Evolutionary conservation across 495 filamentous ascomycete species (phyloP).

Genomic region (Trypethelium eluteriae): DNA sequence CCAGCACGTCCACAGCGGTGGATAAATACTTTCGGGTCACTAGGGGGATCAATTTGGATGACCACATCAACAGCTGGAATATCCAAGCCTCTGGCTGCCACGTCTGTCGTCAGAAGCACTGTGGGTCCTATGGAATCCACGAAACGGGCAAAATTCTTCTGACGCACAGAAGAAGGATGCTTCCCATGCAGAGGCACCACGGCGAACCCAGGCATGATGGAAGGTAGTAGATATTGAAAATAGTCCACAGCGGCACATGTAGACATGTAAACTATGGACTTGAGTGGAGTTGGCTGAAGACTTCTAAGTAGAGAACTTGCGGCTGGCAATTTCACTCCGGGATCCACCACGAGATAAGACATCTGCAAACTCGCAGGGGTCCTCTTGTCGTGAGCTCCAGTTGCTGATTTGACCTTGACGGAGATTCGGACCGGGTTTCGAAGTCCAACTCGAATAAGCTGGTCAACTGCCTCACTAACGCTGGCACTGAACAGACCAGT

Average conservation of each 20-base stretch:
- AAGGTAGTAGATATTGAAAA: slow-evolving; percentile 66
- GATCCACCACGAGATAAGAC: slow-evolving; percentile 69
- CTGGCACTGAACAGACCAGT: slow-evolving; percentile 92
- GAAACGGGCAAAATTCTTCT: slow-evolving; percentile 76
- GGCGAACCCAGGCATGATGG: slow-evolving; percentile 54
- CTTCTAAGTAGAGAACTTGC: slow-evolving; percentile 61
- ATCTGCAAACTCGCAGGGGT: slow-evolving; percentile 89
- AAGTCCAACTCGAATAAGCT: slow-evolving; percentile 85
- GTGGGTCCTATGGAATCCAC: slow-evolving; percentile 56
- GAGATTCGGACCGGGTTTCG: slow-evolving; percentile 89
- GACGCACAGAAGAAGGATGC: slow-evolving; percentile 65
- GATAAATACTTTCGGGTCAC: slow-evolving; percentile 88
- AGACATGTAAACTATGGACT: slow-evolving; percentile 88
- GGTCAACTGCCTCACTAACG: slow-evolving; percentile 82
- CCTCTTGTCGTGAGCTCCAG: slow-evolving; percentile 69
- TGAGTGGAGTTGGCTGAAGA: slow-evolving; percentile 63
- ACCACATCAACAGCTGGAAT: slow-evolving; percentile 94
- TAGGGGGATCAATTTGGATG: slow-evolving; percentile 83
- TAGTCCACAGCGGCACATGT: slow-evolving; percentile 96
- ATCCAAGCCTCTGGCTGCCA: slow-evolving; percentile 80
- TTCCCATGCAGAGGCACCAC: slow-evolving; percentile 85
- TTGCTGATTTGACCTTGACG: slow-evolving; percentile 77
- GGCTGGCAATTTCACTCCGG: slow-evolving; percentile 68
- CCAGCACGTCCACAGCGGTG: slow-evolving; percentile 92
- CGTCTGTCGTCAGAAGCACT: slow-evolving; percentile 80